Percentiles rank a stretch among this genome's conserved stretches.
Evolutionary conservation across 1,139 yeast species (phyloP).

Genomic region (Taphrina pruni): DNA sequence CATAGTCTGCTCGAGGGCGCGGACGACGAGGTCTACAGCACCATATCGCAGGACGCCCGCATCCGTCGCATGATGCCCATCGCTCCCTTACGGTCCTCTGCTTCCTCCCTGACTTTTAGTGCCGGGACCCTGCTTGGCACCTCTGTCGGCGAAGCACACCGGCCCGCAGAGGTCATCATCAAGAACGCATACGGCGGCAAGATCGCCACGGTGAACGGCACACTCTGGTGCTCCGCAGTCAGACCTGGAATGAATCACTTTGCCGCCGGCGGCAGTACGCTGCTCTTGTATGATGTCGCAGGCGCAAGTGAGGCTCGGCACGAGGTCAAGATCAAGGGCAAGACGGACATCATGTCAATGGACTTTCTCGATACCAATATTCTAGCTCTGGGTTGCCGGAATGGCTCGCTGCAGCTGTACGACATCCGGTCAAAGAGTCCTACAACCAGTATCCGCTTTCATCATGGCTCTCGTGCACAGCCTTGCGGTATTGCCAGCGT

Average conservation of each 20-base stretch:
- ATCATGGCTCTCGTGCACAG: neutral
- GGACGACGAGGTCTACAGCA: neutral
- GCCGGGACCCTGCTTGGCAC: constrained; percentile 12
- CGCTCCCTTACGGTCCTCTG: constrained; percentile 12
- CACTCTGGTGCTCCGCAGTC: constrained; percentile 28
- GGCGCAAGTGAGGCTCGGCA: constrained; percentile 1
- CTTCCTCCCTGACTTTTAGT: constrained; percentile 19
- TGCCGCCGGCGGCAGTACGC: constrained; percentile 13
- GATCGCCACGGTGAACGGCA: constrained; percentile 18
- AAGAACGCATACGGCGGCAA: constrained; percentile 9
- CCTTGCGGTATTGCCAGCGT: constrained; percentile 5
- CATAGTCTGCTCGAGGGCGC: constrained; percentile 5
- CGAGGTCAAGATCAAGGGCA: constrained; percentile 11
- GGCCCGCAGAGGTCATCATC: constrained; percentile 25
- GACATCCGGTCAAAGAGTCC: constrained; percentile 27
- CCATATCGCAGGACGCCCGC: constrained; percentile 4
- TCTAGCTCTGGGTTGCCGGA: constrained; percentile 34
- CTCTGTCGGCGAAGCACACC: constrained; percentile 20
- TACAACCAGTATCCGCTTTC: constrained; percentile 8
- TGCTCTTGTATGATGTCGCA: constrained; percentile 12
- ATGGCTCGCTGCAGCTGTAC: constrained; percentile 31
- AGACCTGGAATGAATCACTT: constrained; percentile 1
- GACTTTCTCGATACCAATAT: constrained; percentile 34
- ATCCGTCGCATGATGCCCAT: constrained; percentile 8
- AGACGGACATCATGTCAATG: constrained; percentile 41